phyloP scores from a whole-genome alignment of 2,329 filamentous ascomycete species.

The Elsinoe ampelina region DNA sequence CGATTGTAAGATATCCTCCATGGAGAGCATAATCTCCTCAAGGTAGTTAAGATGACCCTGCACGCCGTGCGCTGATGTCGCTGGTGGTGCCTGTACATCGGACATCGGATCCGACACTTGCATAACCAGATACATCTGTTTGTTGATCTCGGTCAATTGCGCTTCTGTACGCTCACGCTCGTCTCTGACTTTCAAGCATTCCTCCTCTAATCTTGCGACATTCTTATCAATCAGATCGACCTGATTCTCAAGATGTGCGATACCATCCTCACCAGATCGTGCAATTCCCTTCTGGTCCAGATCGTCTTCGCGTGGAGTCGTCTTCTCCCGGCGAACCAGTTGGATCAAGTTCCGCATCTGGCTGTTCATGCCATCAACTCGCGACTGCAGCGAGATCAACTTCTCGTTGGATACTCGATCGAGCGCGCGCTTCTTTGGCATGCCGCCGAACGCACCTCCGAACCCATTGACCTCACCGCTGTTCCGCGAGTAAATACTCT shows the following conservation, averaged over 20 bases:
- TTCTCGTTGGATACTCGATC: constrained; percentile 18
- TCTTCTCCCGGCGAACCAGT: constrained; percentile 9
- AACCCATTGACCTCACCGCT: constrained; percentile 3
- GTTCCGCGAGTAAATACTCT: constrained; percentile 14
- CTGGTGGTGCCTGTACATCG: constrained; percentile 49
- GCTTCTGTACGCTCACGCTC: constrained; percentile 19
- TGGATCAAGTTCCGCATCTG: constrained; percentile 22
- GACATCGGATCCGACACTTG: constrained; percentile 35
- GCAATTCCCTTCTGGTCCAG: not conserved
- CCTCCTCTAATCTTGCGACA: constrained; percentile 15
- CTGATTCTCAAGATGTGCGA: constrained; percentile 15
- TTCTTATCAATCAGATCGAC: constrained; percentile 16
- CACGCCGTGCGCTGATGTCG: constrained; percentile 47
- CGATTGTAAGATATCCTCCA: constrained; percentile 24
- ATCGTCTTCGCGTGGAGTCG: constrained; percentile 6
- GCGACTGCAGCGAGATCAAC: constrained; percentile 24
- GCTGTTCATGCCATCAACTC: constrained; percentile 25
- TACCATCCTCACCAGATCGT: constrained; percentile 14
- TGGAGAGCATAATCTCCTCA: constrained; percentile 45
- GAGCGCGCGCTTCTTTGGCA: constrained; percentile 3
- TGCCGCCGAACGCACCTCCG: not conserved
- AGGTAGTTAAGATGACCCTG: constrained; percentile 62
- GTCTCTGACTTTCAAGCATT: constrained; percentile 15
- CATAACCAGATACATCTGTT: constrained; percentile 45
- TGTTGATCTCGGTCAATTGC: constrained; percentile 41